phyloP scores from a whole-genome alignment of 345 rosid genomes.

The Pseudoturritis turrita region DNA sequence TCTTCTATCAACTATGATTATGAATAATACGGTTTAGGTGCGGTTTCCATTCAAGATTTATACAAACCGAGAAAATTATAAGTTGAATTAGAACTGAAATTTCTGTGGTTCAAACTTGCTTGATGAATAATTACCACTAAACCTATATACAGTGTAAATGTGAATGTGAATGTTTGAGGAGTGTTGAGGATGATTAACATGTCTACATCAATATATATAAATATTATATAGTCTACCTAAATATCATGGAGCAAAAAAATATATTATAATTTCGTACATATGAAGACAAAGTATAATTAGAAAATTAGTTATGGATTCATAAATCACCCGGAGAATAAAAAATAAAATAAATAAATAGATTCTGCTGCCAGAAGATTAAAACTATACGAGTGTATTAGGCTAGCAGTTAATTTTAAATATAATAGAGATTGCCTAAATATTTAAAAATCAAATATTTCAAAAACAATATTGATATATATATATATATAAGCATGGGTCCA shows the following conservation, averaged over 20 bases:
- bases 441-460: not conserved
- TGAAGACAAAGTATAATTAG: not conserved
- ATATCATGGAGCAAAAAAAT: conserved; percentile 20
- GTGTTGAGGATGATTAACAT: conserved; percentile 13
- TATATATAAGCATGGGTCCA: conserved; percentile 16
- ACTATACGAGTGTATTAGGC: not conserved
- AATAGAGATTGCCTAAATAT: conserved; percentile 14
- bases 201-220: conserved; percentile 21
- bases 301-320: conserved; percentile 7
- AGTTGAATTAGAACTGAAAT: not conserved
- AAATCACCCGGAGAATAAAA: conserved; percentile 29
- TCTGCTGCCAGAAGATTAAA: conserved; percentile 3
- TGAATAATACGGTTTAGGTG: not conserved
- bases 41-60: not conserved
- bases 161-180: conserved; percentile 14
- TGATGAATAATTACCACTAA: not conserved
- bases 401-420: conserved; percentile 3
- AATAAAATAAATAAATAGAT: conserved; percentile 16
- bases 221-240: conserved; percentile 12
- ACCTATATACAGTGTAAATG: conserved; percentile 4
- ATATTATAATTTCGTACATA: conserved; percentile 15
- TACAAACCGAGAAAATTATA: not conserved
- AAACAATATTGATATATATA: not conserved
- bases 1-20: not conserved
- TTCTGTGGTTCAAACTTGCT: not conserved